Base-by-base conservation (phyloP, 306 rosid genomes). In the Prunus dulcis region DNA sequence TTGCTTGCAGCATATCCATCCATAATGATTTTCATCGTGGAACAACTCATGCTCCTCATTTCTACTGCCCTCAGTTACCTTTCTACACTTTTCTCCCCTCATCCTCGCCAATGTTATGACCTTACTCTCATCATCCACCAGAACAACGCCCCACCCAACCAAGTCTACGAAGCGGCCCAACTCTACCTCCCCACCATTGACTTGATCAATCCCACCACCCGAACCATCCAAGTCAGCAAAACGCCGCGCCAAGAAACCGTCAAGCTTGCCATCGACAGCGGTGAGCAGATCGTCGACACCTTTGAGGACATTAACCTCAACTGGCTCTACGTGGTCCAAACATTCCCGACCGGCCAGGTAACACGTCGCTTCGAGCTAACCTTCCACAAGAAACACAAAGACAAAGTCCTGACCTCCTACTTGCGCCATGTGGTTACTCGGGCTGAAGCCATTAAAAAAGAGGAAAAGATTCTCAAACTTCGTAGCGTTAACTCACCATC, bases 81-180 rank as follows among this genome's bases (percentile, higher is more conserved):
- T 34, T 34, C 43, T 34, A 6, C 9, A 6, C 9, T 34, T 34
- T 34, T 34, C 9, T 34, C 9, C 9, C 43, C 9, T 34, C 43
- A 1, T 34, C 43, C 43, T 34, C 43, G 43, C 43, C 2, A 34
- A 34, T 34, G 43, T 9, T 9, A 34, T 34, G 43, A 34, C 43
- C 43, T 34, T 34, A 34, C 43, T 6, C 43, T 34, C 43, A 34
- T 34, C 43, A 34, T 34, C 43, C 43, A 34, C 43, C 9, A 34
- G 43, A 34, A 9, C 43, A 34, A 34, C 43, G 43, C 71, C 67
- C 78, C 69, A 10, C 71, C 47, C 76, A 83, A 86, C 83, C 81
- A 86, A 18, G 68, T 86, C 85, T 83, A 28, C 41, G 81, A 80
- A 12, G 83, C 82, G 9, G 87, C 87, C 14, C 78, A 80, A 27